Evolutionary conservation across 140 eudicot species (phyloP).

Genomic region (Oenanthe javanica): DNA sequence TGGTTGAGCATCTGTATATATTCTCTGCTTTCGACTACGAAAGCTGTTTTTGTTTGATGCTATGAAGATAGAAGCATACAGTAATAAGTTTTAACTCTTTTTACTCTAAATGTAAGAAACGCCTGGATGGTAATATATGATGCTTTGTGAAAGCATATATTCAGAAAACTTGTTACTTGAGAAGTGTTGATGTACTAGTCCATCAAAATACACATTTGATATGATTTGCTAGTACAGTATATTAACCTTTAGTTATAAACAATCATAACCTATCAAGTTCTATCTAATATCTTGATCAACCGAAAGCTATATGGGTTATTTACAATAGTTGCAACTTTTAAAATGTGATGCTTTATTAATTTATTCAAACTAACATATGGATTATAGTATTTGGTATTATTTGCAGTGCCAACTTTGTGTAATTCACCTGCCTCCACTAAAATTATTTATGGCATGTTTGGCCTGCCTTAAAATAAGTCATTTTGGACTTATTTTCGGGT

Average conservation of each 20-base stretch:
- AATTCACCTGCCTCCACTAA: neutral
- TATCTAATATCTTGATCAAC: neutral
- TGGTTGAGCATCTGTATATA: slow-evolving; percentile 2
- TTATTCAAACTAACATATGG: neutral
- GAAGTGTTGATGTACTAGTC: too few relatives aligned
- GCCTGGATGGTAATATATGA: neutral
- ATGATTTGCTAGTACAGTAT: too few relatives aligned
- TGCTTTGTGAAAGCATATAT: neutral
- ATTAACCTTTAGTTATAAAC: neutral
- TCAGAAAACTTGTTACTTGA: neutral
- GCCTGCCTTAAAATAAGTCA: too few relatives aligned
- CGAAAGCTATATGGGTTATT: neutral
- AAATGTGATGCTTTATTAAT: neutral
- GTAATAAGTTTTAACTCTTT: neutral
- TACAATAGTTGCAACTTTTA: neutral
- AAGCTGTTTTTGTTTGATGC: slow-evolving; percentile 4
- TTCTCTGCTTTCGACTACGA: neutral
- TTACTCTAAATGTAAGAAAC: neutral
- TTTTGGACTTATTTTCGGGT: too few relatives aligned
- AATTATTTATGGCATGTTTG: too few relatives aligned
- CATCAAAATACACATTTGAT: too few relatives aligned
- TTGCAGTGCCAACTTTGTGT: neutral
- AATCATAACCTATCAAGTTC: neutral
- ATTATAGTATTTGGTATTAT: neutral
- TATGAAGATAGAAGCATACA: slow-evolving; percentile 1